Evolutionary conservation across 1,139 yeast genomes (phyloP).

Genomic region (Candida sanyaensis): DNA sequence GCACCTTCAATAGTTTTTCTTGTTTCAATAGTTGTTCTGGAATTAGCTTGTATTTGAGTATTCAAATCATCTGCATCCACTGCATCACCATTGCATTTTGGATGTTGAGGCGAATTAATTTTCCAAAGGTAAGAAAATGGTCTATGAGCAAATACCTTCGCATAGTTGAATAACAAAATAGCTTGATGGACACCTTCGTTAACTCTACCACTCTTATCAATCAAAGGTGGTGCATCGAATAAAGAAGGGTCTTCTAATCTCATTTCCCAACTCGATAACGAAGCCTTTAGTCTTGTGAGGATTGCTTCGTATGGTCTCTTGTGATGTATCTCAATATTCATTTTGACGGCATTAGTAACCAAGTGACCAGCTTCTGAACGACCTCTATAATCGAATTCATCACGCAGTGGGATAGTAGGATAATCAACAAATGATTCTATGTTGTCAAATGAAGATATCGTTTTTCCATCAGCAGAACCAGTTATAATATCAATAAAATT

Average conservation of each 20-base stretch:
- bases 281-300: constrained; percentile 37
- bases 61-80: constrained; percentile 13
- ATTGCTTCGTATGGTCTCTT: constrained; percentile 35
- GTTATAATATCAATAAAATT: constrained; percentile 50
- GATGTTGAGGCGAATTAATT: constrained; percentile 43
- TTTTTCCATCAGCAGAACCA: constrained; percentile 54
- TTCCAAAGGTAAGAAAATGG: constrained; percentile 54
- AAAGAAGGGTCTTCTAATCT: constrained; percentile 43
- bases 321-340: constrained; percentile 44
- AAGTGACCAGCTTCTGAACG: constrained; percentile 48
- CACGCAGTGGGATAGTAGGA: constrained; percentile 34
- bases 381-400: constrained; percentile 45
- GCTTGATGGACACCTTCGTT: constrained; percentile 56
- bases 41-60: constrained; percentile 22
- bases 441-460: constrained; percentile 39
- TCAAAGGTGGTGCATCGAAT: constrained; percentile 41
- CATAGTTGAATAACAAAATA: constrained; percentile 45
- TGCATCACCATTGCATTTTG: constrained; percentile 27
- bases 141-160: constrained; percentile 51
- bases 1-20: constrained; percentile 55
- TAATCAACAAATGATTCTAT: constrained; percentile 30
- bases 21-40: constrained; percentile 49
- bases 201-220: constrained; percentile 40
- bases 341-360: constrained; percentile 48
- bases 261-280: constrained; percentile 51